Evolutionary conservation across 2,329 filamentous ascomycete species (phyloP), one percentile per base, ranked within the genome.

Genomic region (Tolypocladium tundrense): DNA sequence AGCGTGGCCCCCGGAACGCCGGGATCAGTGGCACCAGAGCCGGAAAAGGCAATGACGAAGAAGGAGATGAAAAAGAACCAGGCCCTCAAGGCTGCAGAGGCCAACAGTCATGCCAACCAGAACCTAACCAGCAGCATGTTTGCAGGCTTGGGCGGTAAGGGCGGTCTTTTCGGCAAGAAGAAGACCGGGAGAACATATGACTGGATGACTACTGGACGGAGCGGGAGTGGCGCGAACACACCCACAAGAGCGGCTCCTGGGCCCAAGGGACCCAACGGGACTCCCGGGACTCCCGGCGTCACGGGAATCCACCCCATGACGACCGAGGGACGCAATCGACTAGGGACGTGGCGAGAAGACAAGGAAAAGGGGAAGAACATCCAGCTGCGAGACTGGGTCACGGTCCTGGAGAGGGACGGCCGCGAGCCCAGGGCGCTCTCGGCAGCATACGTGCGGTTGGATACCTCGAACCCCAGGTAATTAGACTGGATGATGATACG

Each of bases 91-190:
- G 82, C 87, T 27, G 88, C 85, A 0, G 90, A 95, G 67, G 88
- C 88, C 21, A 87, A 87, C 59, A 88, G 87, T 63, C 91, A 93
- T 63, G 85, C 86, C 27, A 88, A 87, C 61, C 91, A 93, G 33
- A 96, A 97, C 69, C 80, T 85, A 57, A 96, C 92, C 0, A 90
- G 90, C 57, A 86, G 84, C 61, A 83, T 91, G 76, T 90, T 90
- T 61, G 75, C 77, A 0, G 79, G 81, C 1, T 80, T 91, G 50
- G 87, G 88, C 58, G 79, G 82, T 65, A 80, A 83, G 69, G 82
- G 83, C 5, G 73, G 75, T 19, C 65, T 80, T 1, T 80, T 81
- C 59, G 78, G 81, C 56, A 83, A 83, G 64, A 85, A 84, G 70
- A 84, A 83, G 70, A 81, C 76, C 55, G 73, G 76, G 65, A 88